Evolutionary conservation across 1,284 basidiomycete species (phyloP), one percentile per base, ranked within the genome.

Genomic region (Amylostereum areolatum): DNA sequence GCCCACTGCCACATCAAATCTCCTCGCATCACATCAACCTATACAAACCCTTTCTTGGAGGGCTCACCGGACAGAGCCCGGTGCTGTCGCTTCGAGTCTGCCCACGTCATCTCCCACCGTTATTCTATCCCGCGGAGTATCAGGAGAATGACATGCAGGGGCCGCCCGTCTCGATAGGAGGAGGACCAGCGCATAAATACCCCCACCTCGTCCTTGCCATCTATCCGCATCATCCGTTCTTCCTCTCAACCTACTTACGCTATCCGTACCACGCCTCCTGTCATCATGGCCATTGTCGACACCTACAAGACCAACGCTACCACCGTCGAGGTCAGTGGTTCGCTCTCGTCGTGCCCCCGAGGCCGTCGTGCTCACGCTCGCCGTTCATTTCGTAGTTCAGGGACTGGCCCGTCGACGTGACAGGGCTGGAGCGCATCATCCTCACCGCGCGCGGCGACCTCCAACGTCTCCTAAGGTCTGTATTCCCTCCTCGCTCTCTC

Each of bases 361-460:
- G 25, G 32, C 43, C 27, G 10, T 12, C 5, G 3, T 27, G 24
- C 11, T 30, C 33, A 12, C 43, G 32, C 40, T 18, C 27, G 29
- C 32, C 29, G 36, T 45, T 6, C 5, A 18, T 33, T 35, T 18
- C 41, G 7, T 31, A 80, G 78, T 78, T 73, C 58, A 61, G 71
- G n/a, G 41, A 18, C 39, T 80, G 77, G 72, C 78, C 78, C 0
- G 52, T 52, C 3, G 61, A 62, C 32, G 50, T 67, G 2, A 79
- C 75, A n/a, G 81, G 80, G 27, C 52, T 84, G 12, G 83, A 85
- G 61, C 76, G 83, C 31, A 77, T 85, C 48, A 75, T 81, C 51
- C 71, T 85, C 31, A 75, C 80, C 32, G 77, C 82, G 0, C 79
- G 81, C 53, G 83, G 83, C 10, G 81, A 85, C 59, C 61, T 85